These are phyloP conservation scores for Arachis hypogaea DNA, from an alignment of 306 rosid species.

Conservation along the genomic window DNA sequence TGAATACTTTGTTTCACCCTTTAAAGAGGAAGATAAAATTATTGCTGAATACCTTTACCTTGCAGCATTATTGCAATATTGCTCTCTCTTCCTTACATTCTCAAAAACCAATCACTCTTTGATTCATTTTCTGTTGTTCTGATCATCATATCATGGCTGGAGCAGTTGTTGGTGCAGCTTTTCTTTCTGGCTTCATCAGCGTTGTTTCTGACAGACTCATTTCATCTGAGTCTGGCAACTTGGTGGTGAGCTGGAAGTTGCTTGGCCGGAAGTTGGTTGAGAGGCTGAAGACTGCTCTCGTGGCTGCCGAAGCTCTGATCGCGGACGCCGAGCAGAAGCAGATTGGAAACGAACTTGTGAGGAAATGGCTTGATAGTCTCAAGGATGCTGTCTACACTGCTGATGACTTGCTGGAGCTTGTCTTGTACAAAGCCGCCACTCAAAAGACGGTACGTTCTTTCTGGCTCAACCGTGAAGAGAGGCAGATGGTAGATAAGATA, in stretches of 20 bases:
- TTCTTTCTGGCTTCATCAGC: not conserved
- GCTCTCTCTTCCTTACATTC: not conserved
- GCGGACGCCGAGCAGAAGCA: not conserved
- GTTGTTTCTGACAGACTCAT: not conserved
- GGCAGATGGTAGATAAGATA: not conserved
- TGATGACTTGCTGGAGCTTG: slow-evolving; percentile 34
- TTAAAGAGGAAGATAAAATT: too few species aligned
- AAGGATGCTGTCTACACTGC: not conserved
- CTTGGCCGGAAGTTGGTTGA: not conserved
- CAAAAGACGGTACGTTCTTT: not conserved
- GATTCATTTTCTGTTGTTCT: not conserved
- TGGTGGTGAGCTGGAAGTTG: not conserved
- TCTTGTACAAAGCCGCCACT: slow-evolving; percentile 9
- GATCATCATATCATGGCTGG: not conserved
- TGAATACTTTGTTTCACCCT: too few species aligned
- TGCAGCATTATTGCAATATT: too few species aligned
- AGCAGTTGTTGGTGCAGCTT: not conserved
- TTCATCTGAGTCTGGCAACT: not conserved
- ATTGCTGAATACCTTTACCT: too few species aligned
- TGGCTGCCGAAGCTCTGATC: not conserved
- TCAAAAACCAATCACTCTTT: not conserved
- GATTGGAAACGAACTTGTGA: not conserved
- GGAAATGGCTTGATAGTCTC: not conserved
- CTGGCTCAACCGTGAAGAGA: not conserved
- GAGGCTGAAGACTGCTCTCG: not conserved